Conservation (phyloP, 495 filamentous ascomycete species). For the Penicillium salamii region DNA sequence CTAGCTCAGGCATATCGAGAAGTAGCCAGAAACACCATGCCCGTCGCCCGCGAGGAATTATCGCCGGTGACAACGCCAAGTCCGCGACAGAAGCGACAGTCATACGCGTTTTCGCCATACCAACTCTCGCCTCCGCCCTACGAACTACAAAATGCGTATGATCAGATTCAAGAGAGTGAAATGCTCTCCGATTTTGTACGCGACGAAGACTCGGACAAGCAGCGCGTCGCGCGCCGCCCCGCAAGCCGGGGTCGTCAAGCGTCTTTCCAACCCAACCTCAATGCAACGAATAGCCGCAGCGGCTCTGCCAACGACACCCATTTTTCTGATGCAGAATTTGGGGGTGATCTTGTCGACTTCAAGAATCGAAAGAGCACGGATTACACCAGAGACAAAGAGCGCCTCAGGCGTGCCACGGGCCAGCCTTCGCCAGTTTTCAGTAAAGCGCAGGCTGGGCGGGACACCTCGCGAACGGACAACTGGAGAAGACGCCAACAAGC, state of each 20-base stretch:
- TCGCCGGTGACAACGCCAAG: slow-evolving; percentile 15
- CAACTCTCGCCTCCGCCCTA: slow-evolving; percentile 41
- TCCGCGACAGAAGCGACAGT: slow-evolving; percentile 15
- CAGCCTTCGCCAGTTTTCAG: slow-evolving; percentile 47
- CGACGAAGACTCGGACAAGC: slow-evolving; percentile 26
- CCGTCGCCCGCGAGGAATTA: slow-evolving; percentile 15
- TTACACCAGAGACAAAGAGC: slow-evolving; percentile 43
- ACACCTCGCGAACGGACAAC: slow-evolving; percentile 43
- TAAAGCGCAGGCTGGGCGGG: slow-evolving; percentile 37
- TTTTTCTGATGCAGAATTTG: slow-evolving; percentile 24
- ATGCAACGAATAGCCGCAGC: slow-evolving; percentile 11
- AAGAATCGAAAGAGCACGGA: slow-evolving; percentile 34
- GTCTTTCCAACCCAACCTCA: slow-evolving; percentile 23
- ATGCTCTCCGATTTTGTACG: slow-evolving; percentile 35
- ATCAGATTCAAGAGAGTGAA: slow-evolving; percentile 43
- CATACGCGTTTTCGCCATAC: slow-evolving; percentile 17
- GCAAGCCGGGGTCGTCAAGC: slow-evolving; percentile 21
- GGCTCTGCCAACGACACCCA: slow-evolving; percentile 11
- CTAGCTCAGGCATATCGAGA: slow-evolving; percentile 38
- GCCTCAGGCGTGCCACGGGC: slow-evolving; percentile 41
- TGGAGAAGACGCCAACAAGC: slow-evolving; percentile 45
- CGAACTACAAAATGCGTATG: slow-evolving; percentile 44
- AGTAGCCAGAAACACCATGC: slow-evolving; percentile 22
- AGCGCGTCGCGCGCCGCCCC: slow-evolving; percentile 6
- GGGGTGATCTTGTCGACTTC: slow-evolving; percentile 30